phyloP scores from a whole-genome alignment of 2,329 filamentous ascomycete species.

The Beauveria pseudobassiana region DNA sequence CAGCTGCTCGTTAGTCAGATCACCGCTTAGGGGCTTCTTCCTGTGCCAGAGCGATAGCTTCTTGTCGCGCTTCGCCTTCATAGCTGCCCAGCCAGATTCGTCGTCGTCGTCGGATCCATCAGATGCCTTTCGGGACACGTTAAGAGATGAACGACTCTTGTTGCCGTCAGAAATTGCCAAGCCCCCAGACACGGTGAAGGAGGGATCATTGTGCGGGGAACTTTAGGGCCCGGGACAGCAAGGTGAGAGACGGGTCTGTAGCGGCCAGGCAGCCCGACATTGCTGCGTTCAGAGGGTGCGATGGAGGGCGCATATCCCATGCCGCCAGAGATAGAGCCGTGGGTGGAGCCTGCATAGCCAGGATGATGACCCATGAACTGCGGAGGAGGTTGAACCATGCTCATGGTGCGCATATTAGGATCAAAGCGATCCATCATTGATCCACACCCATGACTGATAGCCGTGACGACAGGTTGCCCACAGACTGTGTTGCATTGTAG shows the following conservation, averaged over 20 bases:
- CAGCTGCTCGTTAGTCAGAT: conserved; percentile 42
- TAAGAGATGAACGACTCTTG: conserved; percentile 28
- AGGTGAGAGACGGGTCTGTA: conserved; percentile 79
- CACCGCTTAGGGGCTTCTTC: conserved; percentile 47
- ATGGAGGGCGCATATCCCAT: conserved; percentile 79
- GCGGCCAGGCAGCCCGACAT: conserved; percentile 78
- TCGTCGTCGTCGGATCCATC: conserved; percentile 50
- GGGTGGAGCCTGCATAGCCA: conserved; percentile 24
- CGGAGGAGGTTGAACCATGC: conserved; percentile 68
- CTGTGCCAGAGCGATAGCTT: conserved; percentile 59
- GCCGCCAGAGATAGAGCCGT: conserved; percentile 25
- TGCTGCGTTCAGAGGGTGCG: conserved; percentile 91
- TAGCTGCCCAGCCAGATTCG: conserved; percentile 61
- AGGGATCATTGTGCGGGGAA: conserved; percentile 21
- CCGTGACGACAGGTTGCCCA: conserved; percentile 36
- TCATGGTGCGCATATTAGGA: conserved; percentile 61
- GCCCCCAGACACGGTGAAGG: conserved; percentile 28
- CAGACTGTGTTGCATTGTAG: conserved; percentile 29
- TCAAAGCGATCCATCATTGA: conserved; percentile 37
- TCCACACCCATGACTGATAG: conserved; percentile 40
- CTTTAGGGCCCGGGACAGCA: conserved; percentile 30
- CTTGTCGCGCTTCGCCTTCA: conserved; percentile 62
- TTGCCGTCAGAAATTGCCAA: conserved; percentile 24
- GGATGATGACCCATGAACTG: conserved; percentile 46
- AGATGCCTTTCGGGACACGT: conserved; percentile 31